Conservation (phyloP, 2,329 filamentous ascomycete genomes). For the Hirsutella thompsonii region DNA sequence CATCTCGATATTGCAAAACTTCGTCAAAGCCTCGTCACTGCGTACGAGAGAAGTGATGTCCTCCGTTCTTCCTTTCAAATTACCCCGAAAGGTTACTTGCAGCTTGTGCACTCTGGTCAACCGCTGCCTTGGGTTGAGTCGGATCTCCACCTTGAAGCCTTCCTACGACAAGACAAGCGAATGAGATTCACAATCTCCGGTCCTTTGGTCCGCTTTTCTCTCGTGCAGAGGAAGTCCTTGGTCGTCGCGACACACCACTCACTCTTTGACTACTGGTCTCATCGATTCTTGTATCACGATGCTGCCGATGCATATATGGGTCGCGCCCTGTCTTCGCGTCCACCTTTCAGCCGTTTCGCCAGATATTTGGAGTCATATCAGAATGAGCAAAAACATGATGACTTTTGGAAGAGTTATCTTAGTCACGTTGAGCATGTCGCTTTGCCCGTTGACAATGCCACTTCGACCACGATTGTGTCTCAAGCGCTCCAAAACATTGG, state of each 20-base stretch:
- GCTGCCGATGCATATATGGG: not conserved
- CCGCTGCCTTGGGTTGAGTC: not conserved
- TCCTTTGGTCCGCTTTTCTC: not conserved
- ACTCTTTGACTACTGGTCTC: constrained; percentile 20
- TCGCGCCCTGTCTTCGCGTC: not conserved
- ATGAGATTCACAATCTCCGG: not conserved
- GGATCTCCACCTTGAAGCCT: not conserved
- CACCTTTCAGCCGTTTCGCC: constrained; percentile 1
- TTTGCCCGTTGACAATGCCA: not conserved
- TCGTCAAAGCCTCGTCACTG: constrained; percentile 4
- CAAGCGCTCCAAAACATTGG: not conserved
- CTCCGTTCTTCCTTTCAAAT: constrained; percentile 8
- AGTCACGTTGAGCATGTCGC: not conserved
- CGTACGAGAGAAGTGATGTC: constrained; percentile 6
- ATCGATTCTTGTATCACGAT: constrained; percentile 15
- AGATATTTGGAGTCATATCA: not conserved
- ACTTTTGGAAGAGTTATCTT: not conserved
- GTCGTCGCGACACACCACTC: constrained; percentile 19
- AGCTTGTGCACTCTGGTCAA: not conserved
- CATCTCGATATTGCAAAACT: constrained; percentile 4
- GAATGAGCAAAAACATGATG: not conserved
- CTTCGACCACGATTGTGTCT: not conserved
- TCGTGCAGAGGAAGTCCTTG: constrained; percentile 3
- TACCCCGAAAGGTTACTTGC: not conserved
- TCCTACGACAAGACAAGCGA: not conserved